Evolutionary conservation across 257 asterid genomes (phyloP), one percentile per base, ranked within the genome.

Genomic region (Nicotiana tabacum): DNA sequence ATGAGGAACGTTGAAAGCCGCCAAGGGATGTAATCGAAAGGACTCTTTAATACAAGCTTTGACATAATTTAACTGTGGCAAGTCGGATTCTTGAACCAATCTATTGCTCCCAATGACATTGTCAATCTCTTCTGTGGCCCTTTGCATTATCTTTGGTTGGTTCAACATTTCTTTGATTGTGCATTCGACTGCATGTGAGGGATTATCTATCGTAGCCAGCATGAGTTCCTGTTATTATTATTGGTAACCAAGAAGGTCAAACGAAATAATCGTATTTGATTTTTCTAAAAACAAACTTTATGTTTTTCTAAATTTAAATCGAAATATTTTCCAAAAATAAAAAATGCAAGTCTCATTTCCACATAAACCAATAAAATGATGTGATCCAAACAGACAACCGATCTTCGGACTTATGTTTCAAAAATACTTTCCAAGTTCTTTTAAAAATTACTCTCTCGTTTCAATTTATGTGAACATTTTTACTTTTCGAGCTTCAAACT

Each of bases 31-130:
- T 17, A 88, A 32, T 18, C 91, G 77, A 3, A 85, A 82, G 0
- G 87, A 62, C 69, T 89, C 90, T 53, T 67, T 88, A 1, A 65
- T 53, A 46, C 89, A 88, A 18, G 91, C 87, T 17, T 85, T 88
- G 0, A 88, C 16, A 21, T 83, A 88, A 43, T 86, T 86, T 12
- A 86, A 70, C 9, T 66, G 55, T 2, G 89, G 43, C 5, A 88
- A 4, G 43, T 88, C 91, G 0, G 83, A 81, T 85, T 87, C 90
- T 51, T 85, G 46, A 61, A 86, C 88, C 7, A 88, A 9, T 39
- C 83, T 84, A 3, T 78, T 64, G 39, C 1, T 83, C 3, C 89
- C 88, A 4, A 84, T 86, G 0, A 85, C 72, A 1, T 15, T 33
- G 81, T 83, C 88, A 58, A 86, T 8, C 10, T 88, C 89, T 65